Conservation (phyloP, 1,284 basidiomycete genomes). For the Ustilago tritici region DNA sequence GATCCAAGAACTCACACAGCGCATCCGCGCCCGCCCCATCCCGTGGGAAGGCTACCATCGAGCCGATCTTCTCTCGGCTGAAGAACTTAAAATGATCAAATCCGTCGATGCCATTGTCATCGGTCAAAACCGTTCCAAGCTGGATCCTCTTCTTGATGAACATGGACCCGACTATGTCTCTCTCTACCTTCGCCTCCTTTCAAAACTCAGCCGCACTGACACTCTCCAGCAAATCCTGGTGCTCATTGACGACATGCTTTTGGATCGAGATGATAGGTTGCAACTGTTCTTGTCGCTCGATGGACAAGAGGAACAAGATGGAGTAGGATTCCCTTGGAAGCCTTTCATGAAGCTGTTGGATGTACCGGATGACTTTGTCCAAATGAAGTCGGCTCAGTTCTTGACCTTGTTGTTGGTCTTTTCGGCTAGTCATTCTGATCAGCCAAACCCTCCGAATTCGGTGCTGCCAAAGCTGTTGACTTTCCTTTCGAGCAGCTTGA, state of each 20-base stretch:
- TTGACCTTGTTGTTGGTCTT: slow-evolving; percentile 80
- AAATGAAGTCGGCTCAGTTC: slow-evolving; percentile 88
- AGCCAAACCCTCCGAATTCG: slow-evolving; percentile 35
- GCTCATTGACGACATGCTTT: slow-evolving; percentile 87
- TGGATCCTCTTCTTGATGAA: slow-evolving; percentile 76
- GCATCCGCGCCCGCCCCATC: slow-evolving; percentile 88
- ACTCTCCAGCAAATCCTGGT: slow-evolving; percentile 94
- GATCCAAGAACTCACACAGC: slow-evolving; percentile 86
- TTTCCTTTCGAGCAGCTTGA: slow-evolving; percentile 49
- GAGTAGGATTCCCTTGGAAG: slow-evolving; percentile 83
- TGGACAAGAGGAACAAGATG: slow-evolving; percentile 49
- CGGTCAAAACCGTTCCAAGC: slow-evolving; percentile 88
- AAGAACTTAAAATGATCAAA: slow-evolving; percentile 85
- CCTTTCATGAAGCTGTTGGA: slow-evolving; percentile 85
- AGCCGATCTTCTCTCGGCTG: slow-evolving; percentile 86
- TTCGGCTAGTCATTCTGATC: slow-evolving; percentile 38
- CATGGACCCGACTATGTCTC: slow-evolving; percentile 76
- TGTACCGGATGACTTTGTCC: slow-evolving; percentile 90
- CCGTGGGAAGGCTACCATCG: slow-evolving; percentile 99
- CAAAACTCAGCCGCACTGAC: slow-evolving; percentile 91
- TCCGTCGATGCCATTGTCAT: slow-evolving; percentile 83
- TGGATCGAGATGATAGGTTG: slow-evolving; percentile 73
- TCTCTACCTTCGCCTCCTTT: slow-evolving; percentile 90
- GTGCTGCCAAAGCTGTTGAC: slow-evolving; percentile 44
- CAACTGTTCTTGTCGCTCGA: slow-evolving; percentile 64